Base-by-base conservation (phyloP, 73 alveolate species). In the Blepharisma japonicum region DNA sequence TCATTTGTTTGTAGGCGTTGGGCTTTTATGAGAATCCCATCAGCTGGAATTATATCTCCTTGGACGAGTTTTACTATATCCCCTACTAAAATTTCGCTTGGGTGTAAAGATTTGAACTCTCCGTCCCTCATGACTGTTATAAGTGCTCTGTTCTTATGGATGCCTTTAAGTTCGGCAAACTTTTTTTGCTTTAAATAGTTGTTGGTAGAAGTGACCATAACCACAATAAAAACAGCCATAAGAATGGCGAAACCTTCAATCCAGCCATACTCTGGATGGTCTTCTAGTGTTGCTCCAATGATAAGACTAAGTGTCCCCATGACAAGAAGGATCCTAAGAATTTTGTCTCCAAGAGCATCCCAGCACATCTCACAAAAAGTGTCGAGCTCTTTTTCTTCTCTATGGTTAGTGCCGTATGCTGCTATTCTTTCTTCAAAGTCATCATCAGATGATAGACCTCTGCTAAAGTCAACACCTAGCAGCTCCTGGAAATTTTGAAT, bases 41-140 rank as follows among this genome's bases (percentile, higher is more conserved):
- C 98, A 50, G 98, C 98, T 0, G 98, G 97, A 53, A 93, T 86
- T 55, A 89, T 94, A 81, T 81, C 84, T n/a, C 98, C 98, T 72
- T 86, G 80, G 54, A 88, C 91, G 49, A 93, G 89, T 55, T 78
- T 78, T 11, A 93, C 94, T 32, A 93, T 83, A 83, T 93, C 98
- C 21, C 98, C 98, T 42, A 91, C 97, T 45, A 91, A 80, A 20
- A 93, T 82, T 66, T 88, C 88, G 71, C 89, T 89, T 71, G 89
- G 80, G 54, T 81, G 87, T 5, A 94, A 79, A 51, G 82, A 55
- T 68, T 72, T 56, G 25, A 84, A 83, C 47, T 56, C 77, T 2
- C 97, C 97, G 6, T 85, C 91, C 81, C 98, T 82, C n/a, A 94
- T 77, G 38, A 84, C 93, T 39, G 92, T 87, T 56, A 91, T 87